Evolutionary conservation across 495 filamentous ascomycete genomes (phyloP).

Genomic region (Aspergillus homomorphus): DNA sequence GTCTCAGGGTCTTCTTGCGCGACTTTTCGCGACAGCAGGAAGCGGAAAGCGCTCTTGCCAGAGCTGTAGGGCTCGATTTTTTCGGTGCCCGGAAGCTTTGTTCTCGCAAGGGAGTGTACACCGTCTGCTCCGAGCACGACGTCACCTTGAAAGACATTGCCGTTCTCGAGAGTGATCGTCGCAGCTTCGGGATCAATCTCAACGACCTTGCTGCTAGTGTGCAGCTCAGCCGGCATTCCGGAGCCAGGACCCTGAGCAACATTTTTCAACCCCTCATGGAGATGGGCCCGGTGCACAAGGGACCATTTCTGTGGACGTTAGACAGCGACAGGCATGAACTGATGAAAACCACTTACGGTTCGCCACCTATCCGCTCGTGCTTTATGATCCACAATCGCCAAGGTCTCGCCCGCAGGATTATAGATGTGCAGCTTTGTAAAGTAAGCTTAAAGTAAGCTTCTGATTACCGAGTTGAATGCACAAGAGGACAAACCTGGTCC

Average conservation of each 20-base stretch:
- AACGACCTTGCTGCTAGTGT: slow-evolving; percentile 42
- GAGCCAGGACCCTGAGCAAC: slow-evolving; percentile 37
- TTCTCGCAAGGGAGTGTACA: slow-evolving; percentile 46
- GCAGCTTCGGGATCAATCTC: slow-evolving; percentile 42
- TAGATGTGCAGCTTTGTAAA: slow-evolving; percentile 30
- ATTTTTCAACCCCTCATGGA: slow-evolving; percentile 47
- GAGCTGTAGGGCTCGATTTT: slow-evolving; percentile 40
- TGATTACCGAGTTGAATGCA: background rate
- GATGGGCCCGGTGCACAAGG: slow-evolving; percentile 48
- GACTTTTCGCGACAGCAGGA: slow-evolving; percentile 47
- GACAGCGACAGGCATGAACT: background rate
- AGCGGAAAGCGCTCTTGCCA: slow-evolving; percentile 61
- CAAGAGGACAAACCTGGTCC: slow-evolving; percentile 21
- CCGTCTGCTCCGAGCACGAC: slow-evolving; percentile 53
- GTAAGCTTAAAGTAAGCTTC: too few relatives aligned
- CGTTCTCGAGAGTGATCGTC: slow-evolving; percentile 39
- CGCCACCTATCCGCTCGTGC: slow-evolving; percentile 34
- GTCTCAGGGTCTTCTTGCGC: slow-evolving; percentile 48
- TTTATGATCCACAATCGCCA: slow-evolving; percentile 36
- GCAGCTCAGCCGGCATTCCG: slow-evolving; percentile 39
- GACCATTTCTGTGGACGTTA: slow-evolving; percentile 42
- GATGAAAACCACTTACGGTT: slow-evolving; percentile 24
- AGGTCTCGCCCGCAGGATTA: slow-evolving; percentile 27
- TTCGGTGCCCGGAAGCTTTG: slow-evolving; percentile 38
- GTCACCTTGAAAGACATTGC: slow-evolving; percentile 37